Evolutionary conservation across 768 basidiomycete species (phyloP), one percentile per base, ranked within the genome.

Genomic region (Leccinum obscurum): DNA sequence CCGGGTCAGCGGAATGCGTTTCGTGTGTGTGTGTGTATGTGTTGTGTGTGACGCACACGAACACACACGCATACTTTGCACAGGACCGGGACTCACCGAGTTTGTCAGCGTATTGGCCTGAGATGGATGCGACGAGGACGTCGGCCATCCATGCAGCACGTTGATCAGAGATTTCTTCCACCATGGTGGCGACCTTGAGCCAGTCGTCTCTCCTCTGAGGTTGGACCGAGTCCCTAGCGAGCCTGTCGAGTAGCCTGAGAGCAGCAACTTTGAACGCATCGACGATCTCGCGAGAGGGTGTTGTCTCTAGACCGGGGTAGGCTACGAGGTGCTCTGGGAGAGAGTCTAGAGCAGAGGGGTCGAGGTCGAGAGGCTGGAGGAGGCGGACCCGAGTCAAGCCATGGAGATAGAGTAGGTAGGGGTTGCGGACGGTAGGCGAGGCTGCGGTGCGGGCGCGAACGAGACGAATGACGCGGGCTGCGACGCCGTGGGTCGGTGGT

Each of bases 121-220:
- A 83, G 35, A 72, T 63, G 24, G 74, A 70, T 10, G 87, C 81
- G 15, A 92, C 80, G 35, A 93, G 80, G 13, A 91, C 84, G 66
- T 93, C 91, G 0, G 89, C 89, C 81, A 92, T 85, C 84, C 87
- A 89, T 4, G 85, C 81, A 0, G 86, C 83, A 30, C 85, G 77
- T 9, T 82, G 80, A 64, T 83, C 81, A 0, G 86, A 81, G 15
- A 87, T 80, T 39, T 93, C 89, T 60, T 92, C 89, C 10, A 92
- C 77, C 83, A 92, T 88, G 34, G 76, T 77, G 3, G 87, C 80
- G 56, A 91, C 84, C 73, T 87, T 89, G 67, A 80, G 72, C 75
- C 87, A 92, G 7, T 83, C 84, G 35, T 92, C 90, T 59, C 83
- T 83, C 59, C 84, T 78, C 26, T 80, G 72, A 54, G 81, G 78